Base-by-base conservation (phyloP, 768 basidiomycete genomes). In the Mrakia blollopis region DNA sequence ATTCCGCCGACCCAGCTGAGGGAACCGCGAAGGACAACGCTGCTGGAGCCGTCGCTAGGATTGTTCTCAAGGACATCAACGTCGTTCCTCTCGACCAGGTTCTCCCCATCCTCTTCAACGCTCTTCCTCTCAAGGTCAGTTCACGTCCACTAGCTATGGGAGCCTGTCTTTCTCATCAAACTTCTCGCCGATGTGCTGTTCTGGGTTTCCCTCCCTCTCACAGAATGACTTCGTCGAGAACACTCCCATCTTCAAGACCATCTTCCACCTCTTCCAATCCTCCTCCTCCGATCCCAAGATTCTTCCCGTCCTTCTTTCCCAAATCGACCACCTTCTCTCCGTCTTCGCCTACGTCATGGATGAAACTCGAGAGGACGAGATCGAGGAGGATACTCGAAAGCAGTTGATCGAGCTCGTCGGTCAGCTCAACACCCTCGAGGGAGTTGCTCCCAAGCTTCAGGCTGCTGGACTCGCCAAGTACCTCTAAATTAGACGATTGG, bases 1-100 rank as follows among this genome's bases (percentile, higher is more conserved):
- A 90, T 76, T 39, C 72, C 35, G 10, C 47, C 28, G 65, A 57
- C 61, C 86, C 92, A 8, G 85, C 91, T 8, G 86, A 86, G 61
- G 84, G 93, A 78, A 95, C 94, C 83, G 94, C 94, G n/a, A 91
- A 91, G 79, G 97, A 99, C 84, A 99, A 99, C 83, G 97, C 97
- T 28, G 88, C 91, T 10, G 97, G 97, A 62, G 92, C 94, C 35
- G 92, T 98, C 73, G 89, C 89, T 8, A 90, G 97, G 23, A 87
- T 98, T 82, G 91, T 98, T 81, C 83, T 89, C 80, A 91, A 91
- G 82, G 94, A 94, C 84, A 85, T 87, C 7, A 82, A 85, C 21
- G 93, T 90, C 21, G 84, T 98, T n/a, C 96, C 96, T 35, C 89
- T 98, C 54, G 92, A 94, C 70, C 91, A 93, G 84, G 93, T 97